phyloP scores from a whole-genome alignment of 805 yeast species.

The Candida dendrica region DNA sequence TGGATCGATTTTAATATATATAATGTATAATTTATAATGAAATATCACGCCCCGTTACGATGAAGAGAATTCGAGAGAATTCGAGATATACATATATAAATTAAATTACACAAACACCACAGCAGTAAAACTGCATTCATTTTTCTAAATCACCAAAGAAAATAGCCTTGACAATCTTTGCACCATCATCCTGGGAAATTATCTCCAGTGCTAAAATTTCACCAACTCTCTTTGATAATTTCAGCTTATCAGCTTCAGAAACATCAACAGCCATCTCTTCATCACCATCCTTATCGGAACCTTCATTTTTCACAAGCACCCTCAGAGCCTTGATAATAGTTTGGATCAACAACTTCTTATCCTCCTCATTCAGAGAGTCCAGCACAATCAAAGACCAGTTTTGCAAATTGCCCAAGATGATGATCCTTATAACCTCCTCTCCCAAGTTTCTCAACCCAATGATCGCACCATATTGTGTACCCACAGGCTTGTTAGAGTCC shows the following conservation, averaged over 20 bases:
- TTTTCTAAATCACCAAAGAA: constrained; percentile 56
- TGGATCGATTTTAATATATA: too few species aligned
- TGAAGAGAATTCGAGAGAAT: too few species aligned
- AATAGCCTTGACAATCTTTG: constrained; percentile 51
- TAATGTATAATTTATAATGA: background rate
- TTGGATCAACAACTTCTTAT: constrained; percentile 40
- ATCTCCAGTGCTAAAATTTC: constrained; percentile 44
- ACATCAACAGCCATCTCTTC: constrained; percentile 29
- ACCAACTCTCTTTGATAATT: constrained; percentile 56
- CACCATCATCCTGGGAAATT: constrained; percentile 38
- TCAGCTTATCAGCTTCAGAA: constrained; percentile 28
- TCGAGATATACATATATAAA: background rate
- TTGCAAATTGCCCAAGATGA: constrained; percentile 75
- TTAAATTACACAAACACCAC: background rate
- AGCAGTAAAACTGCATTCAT: background rate
- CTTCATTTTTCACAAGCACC: constrained; percentile 32
- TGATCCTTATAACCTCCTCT: constrained; percentile 76
- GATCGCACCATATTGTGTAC: constrained; percentile 89
- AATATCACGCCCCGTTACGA: background rate
- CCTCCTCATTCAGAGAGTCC: constrained; percentile 32
- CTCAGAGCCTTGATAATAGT: constrained; percentile 50
- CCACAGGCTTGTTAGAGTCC: constrained; percentile 75
- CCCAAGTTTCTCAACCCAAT: constrained; percentile 82
- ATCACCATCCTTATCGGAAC: constrained; percentile 7
- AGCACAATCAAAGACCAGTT: constrained; percentile 69